Evolutionary conservation across 495 filamentous ascomycete genomes (phyloP), one percentile per base, ranked within the genome.

Genomic region (Xylaria telfairii): DNA sequence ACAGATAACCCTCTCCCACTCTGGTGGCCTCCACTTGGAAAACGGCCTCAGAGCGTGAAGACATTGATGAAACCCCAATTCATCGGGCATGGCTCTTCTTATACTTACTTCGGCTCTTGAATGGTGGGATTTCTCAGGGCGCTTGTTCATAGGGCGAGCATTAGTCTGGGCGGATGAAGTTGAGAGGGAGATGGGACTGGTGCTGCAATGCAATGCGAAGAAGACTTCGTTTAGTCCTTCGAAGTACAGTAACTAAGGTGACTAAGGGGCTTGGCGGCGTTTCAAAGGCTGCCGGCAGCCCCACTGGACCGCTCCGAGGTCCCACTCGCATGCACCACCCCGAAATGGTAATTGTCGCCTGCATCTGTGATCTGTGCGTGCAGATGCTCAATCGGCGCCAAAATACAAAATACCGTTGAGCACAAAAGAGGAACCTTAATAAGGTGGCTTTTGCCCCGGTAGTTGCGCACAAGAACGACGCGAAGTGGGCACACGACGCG

Each of bases 231-330:
- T n/a, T n/a, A n/a, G n/a, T n/a, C n/a, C n/a, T n/a, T n/a, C n/a
- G n/a, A n/a, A n/a, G n/a, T n/a, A n/a, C n/a, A n/a, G n/a, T n/a
- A n/a, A n/a, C n/a, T n/a, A n/a, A n/a, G n/a, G n/a, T n/a, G n/a
- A n/a, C n/a, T n/a, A n/a, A 13, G 30, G n/a, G 1, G 30, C 65
- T 67, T 67, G 65, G 65, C 65, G 30, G 4, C 8, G 65, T 67
- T 67, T 67, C 65, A 57, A 44, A 67, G 57, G n/a, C 49, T 67
- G 65, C 49, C 34, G 39, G 65, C 9, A 19, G n/a, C 47, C 65
- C 62, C 61, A 65, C 62, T 9, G 0, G 0, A 37, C 44, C 12
- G 28, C 44, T 17, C 30, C 42, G 17, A 17, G 30, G 26, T 26
- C 3, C 41, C 21, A 63, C 60, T 47, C 39, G 24, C 51, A 54